Evolutionary conservation across 1,284 basidiomycete genomes (phyloP), one percentile per base, ranked within the genome.

Genomic region (Apiotrichum gamsii): DNA sequence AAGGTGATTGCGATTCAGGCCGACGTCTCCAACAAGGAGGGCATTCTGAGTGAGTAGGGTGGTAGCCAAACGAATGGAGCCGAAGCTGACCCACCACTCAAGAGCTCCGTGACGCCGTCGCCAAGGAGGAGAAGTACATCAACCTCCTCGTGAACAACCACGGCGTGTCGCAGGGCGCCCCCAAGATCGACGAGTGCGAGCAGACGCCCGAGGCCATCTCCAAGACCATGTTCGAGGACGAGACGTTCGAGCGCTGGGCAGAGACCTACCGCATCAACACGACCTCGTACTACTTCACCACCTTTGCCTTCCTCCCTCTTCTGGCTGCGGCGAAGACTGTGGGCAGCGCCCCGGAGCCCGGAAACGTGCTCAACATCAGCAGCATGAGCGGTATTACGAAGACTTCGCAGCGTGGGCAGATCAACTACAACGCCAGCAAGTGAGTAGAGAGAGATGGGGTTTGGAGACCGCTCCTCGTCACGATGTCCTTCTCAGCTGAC

Each of bases 251-350:
- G 9, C 49, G 50, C 38, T 72, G 70, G 69, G 25, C 54, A 13
- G 51, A 65, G 23, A 62, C 58, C 10, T 70, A 67, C 56, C 47
- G 49, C 18, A 71, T 69, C 59, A 72, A 73, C 61, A 62, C 60
- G 23, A 62, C 67, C 1, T 66, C 64, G 20, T 69, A 70, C 60
- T 64, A 68, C 56, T 73, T 72, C 51, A 65, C 64, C 14, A 52
- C 70, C 4, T 72, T 68, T 45, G 72, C 70, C 18, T 70, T 73
- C 64, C 56, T 73, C 14, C 70, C 70, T 3, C 57, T 72, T 13
- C 61, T 73, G 3, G 54, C 56, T 5, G 63, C 62, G 3, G 69
- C 69, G 23, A 68, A 65, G 54, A 52, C 56, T 0, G 51, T 61
- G 15, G 64, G 63, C 25, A 51, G 50, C 15, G 33, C 56, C 8